A percentile compares a stretch with the other conserved stretches of the same genome.
These are phyloP conservation scores for Margaritispora aquatica DNA, from an alignment of 495 filamentous ascomycete species.

Conservation along the genomic window DNA sequence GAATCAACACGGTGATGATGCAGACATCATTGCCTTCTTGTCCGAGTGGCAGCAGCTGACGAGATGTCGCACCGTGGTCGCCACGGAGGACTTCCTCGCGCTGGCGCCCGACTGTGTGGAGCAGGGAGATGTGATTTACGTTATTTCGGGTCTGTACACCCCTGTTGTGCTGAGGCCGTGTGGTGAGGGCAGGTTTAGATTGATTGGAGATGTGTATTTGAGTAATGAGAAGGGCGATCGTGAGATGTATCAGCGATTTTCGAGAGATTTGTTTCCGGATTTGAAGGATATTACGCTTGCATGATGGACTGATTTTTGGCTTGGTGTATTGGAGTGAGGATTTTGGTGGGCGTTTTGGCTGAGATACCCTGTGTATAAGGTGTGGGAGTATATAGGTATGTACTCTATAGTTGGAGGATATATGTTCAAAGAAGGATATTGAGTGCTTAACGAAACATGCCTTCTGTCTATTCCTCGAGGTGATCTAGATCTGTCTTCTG, in stretches of 20 bases:
- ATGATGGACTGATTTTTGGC: no score
- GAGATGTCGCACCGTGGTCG: neutral
- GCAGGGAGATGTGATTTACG: neutral
- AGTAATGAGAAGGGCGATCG: neutral
- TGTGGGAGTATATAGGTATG: no score
- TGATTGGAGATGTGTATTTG: neutral
- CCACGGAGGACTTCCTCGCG: neutral
- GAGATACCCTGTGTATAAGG: no score
- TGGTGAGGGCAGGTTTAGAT: neutral
- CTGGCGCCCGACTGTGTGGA: neutral
- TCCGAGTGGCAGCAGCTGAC: neutral
- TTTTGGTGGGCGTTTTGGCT: no score
- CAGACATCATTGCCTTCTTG: neutral
- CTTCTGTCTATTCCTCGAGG: no score
- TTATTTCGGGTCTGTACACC: neutral
- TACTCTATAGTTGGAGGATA: no score
- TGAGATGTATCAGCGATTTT: neutral
- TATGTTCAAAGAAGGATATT: no score
- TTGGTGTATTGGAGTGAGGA: no score
- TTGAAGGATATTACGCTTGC: neutral
- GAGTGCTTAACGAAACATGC: no score
- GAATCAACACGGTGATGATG: no score
- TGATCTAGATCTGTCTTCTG: no score
- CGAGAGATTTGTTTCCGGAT: neutral
- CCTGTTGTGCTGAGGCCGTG: neutral